Base-by-base conservation (phyloP, 2,329 filamentous ascomycete species). In the Aureobasidium leucospermi region DNA sequence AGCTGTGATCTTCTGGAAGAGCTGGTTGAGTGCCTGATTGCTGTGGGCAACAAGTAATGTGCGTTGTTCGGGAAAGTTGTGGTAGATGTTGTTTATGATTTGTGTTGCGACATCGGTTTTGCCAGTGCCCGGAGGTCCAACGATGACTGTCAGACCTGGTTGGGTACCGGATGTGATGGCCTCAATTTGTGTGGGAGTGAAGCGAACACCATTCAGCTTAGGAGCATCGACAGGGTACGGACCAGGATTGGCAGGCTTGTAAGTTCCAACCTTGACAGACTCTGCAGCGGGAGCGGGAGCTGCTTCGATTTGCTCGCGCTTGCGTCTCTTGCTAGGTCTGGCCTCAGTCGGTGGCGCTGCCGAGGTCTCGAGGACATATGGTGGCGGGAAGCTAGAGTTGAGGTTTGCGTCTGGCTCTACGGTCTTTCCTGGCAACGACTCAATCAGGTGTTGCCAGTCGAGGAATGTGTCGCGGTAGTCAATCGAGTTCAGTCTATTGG, bases 51-150 rank as follows among this genome's bases (percentile, higher is more conserved):
- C 85, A 42, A 99, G 83, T 16, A 99, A 78, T 0, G 94, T 99
- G 66, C 90, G 88, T 73, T 99, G 91, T 64, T 87, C 81, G 7
- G 94, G 92, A 71, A 96, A 99, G 74, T 97, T 96, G 78, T 97
- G 93, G 70, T 99, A 99, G 66, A 99, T 88, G 72, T 97, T 96
- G 77, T 90, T 96, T 75, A 99, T 99, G 71, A 97, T 95, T 73
- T 99, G 94, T 4, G 93, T 96, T 49, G 91, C 92, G 57, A 99
- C 94, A 74, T 99, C 94, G n/a, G 94, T 99, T 78, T 99, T 99
- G 63, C 95, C 94, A 6, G 94, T 99, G 58, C 94, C 94, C 7
- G 94, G 94, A 58, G 94, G 94, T 1, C 94, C 94, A 63, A 99
- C 90, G 66, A 99, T 88, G 49, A 99, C 84, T 1, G 93, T 96